Conservation (phyloP, 106 monocot genomes). For the Cymbidium sinense region DNA sequence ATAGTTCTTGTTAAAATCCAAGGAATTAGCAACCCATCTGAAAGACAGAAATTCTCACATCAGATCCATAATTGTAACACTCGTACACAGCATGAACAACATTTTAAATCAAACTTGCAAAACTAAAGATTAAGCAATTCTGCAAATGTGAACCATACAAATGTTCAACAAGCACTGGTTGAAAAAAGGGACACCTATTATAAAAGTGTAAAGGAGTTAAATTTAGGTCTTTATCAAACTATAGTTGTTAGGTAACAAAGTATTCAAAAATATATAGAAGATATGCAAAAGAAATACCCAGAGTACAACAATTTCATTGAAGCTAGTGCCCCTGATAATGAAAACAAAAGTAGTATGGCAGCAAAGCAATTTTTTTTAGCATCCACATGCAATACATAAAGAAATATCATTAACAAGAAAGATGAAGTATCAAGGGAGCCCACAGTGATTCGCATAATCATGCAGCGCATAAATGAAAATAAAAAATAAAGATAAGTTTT, state of each 20-base stretch:
- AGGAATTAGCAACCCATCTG: constrained; percentile 53
- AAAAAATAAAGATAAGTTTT: neutral
- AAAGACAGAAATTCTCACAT: neutral
- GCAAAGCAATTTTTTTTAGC: neutral
- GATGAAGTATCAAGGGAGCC: neutral
- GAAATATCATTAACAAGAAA: neutral
- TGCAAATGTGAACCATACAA: neutral
- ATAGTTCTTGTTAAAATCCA: constrained; percentile 70
- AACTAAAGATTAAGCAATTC: neutral
- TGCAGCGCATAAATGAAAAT: neutral
- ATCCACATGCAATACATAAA: neutral
- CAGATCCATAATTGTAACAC: neutral
- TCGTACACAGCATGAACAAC: neutral
- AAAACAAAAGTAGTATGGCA: neutral
- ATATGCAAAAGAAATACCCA: neutral
- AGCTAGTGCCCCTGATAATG: no score
- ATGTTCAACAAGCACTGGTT: neutral
- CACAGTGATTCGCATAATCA: no score
- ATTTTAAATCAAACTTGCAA: neutral
- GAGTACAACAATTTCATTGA: no score
- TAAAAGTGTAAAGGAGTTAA: neutral
- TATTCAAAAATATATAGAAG: no score
- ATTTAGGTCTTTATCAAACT: neutral
- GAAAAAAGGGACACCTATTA: neutral
- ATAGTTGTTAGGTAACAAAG: neutral